Conservation (phyloP, 2,329 filamentous ascomycete species). For the Calycina herbarum region DNA sequence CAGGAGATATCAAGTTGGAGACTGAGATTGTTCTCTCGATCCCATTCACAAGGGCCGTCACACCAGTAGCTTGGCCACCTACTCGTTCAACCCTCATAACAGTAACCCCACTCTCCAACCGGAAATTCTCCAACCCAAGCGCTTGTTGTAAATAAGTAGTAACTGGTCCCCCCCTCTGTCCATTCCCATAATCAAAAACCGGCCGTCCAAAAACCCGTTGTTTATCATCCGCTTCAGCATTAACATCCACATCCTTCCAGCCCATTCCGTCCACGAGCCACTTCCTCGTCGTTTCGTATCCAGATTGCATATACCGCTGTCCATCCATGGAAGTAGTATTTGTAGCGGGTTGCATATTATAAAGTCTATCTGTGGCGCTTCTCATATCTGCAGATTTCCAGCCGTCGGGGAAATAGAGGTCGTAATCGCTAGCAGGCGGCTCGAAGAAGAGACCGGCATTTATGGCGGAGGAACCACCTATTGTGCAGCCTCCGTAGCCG, state of each 20-base stretch:
- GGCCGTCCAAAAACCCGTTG: constrained; percentile 50
- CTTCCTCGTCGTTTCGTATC: constrained; percentile 47
- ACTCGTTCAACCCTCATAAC: constrained; percentile 48
- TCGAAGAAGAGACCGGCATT: constrained; percentile 56
- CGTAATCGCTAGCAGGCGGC: constrained; percentile 53
- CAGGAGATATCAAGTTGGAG: constrained; percentile 9
- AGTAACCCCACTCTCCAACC: constrained; percentile 44
- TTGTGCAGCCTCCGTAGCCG: constrained; percentile 45
- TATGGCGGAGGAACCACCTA: constrained; percentile 54
- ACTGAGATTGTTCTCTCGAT: constrained; percentile 23
- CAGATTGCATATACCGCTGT: constrained; percentile 48
- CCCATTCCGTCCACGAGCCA: constrained; percentile 53
- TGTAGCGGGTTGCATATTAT: constrained; percentile 45
- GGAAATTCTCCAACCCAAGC: constrained; percentile 44
- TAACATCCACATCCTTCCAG: constrained; percentile 49
- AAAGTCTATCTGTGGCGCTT: constrained; percentile 46
- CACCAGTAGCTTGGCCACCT: constrained; percentile 42
- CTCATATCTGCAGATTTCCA: constrained; percentile 53
- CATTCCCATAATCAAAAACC: constrained; percentile 49
- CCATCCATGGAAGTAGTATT: constrained; percentile 47
- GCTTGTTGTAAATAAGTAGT: constrained; percentile 52
- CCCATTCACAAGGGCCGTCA: constrained; percentile 41
- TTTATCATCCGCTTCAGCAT: constrained; percentile 47
- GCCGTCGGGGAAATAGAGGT: constrained; percentile 48
- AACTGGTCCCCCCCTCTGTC: constrained; percentile 50